Base-by-base conservation (phyloP, 495 filamentous ascomycete genomes). In the Rhizodiscina lignyota region DNA sequence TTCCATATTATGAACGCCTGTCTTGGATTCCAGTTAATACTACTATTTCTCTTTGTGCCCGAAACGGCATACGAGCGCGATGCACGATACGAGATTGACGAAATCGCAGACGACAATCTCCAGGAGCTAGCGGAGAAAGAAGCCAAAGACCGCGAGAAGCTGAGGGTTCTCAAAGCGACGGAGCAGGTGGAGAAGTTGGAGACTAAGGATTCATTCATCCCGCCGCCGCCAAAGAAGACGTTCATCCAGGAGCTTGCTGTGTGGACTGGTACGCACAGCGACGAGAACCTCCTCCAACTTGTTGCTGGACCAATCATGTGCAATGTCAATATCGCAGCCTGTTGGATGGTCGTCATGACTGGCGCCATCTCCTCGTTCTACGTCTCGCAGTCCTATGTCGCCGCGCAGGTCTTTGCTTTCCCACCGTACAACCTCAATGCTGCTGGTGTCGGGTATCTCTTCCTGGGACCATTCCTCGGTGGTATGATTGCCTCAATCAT, bases 1-100 rank as follows among this genome's bases (percentile, higher is more conserved):
- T 50, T 50, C 41, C 44, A 50, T 38, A 44, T 48, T 23, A 40
- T 48, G 10, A 41, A 41, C 30, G 45, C 38, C 18, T 44, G 39
- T 32, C 18, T 31, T 13, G 41, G 24, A 15, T 21, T 48, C 18
- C 39, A 48, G 30, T 31, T 30, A n/a, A 29, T 47, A 5, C 32
- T 43, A 3, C 20, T 26, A 11, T 21, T 10, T 11, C 33, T 35
- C 11, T 48, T 48, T 34, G 45, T 48, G n/a, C 45, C 45, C 4
- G 45, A 48, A 23, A 48, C 45, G 11, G 13, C 28, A 16, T 48
- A 48, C 29, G 38, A 41, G 28, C 45, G 45, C 37, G 45, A 48
- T 23, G 37, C 33, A 21, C 27, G 37, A 1, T 48, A 48, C 37
- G 38, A 48, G 19, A 41, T 48, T 21, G 45, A 48, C 23, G 41